Evolutionary conservation across 176 grass and related monocot genomes (phyloP), one percentile per base, ranked within the genome.

Genomic region (Ampelocalamus luodianensis): DNA sequence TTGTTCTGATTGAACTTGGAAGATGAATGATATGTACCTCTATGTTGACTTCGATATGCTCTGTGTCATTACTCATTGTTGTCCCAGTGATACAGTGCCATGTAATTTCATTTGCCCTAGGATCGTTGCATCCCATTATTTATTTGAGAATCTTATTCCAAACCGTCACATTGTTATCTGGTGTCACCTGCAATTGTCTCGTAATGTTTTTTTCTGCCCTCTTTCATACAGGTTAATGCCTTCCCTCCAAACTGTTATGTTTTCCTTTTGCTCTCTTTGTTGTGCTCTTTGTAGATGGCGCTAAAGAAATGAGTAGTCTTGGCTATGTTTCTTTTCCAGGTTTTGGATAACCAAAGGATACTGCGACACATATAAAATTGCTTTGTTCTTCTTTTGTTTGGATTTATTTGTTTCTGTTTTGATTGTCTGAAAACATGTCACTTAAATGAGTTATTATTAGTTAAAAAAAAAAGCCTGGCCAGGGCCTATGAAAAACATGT

Each of bases 71-170:
- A 10, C 63, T 54, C 16, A 54, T 34, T 48, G 15, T 76, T 62
- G n/a, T 32, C 26, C 39, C 26, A 23, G 20, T 78, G n/a, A 55
- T 12, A 51, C 37, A 70, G 26, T 61, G 61, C 16, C 26, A 82
- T 87, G 50, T 82, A 49, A 37, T 34, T 78, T 39, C 70, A 45
- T 63, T 82, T 87, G 36, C 5, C 34, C n/a, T 72, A 22, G 37
- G 37, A 20, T 34, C 23, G 36, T 27, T 51, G 43, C 64, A 82
- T 18, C 62, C 43, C 5, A 32, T 50, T 63, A 10, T 65, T 64
- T 83, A 63, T 77, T 76, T 71, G 38, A 44, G 32, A 76, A 83
- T 78, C 66, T 45, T 59, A 56, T 65, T 88, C 74, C 66, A 38
- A 55, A 44, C 29, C 1, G 0, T 15, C 4, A 15, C 49, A 79